Evolutionary conservation across 768 basidiomycete genomes (phyloP).

Genomic region (Termitomyces sp.): DNA sequence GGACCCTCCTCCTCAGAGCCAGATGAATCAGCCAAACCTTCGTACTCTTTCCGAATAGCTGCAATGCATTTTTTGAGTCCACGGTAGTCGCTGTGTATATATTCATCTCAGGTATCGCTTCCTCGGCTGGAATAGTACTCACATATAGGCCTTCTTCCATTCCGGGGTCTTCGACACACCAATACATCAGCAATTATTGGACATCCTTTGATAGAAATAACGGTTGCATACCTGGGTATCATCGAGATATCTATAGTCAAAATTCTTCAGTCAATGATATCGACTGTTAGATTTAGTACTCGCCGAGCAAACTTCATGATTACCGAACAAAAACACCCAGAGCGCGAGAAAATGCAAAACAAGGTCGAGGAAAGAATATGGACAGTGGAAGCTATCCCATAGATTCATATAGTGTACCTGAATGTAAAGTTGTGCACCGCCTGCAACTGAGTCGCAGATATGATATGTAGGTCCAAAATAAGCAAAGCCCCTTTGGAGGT

Average conservation of each 20-base stretch:
- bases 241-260: background rate
- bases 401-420: background rate
- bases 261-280: background rate
- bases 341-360: background rate
- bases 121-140: constrained; percentile 11
- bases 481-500: background rate
- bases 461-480: background rate
- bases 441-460: background rate
- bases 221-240: constrained; percentile 2
- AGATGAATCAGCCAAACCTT: constrained; percentile 17
- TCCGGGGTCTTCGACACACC: constrained; percentile 51
- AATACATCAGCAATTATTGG: background rate
- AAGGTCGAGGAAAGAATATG: background rate
- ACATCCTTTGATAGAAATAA: background rate
- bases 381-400: background rate
- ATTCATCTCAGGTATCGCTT: background rate
- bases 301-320: constrained; percentile 2
- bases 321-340: background rate
- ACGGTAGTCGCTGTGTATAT: constrained; percentile 54
- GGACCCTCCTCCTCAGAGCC: constrained; percentile 12
- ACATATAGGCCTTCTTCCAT: constrained; percentile 72
- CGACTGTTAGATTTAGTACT: background rate
- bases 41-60: constrained; percentile 40
- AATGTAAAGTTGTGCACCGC: background rate
- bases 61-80: constrained; percentile 64